A percentile compares a stretch with the other conserved stretches of the same genome.
phyloP scores from a whole-genome alignment of 495 filamentous ascomycete genomes.

The Astrocystis sublimbata region DNA sequence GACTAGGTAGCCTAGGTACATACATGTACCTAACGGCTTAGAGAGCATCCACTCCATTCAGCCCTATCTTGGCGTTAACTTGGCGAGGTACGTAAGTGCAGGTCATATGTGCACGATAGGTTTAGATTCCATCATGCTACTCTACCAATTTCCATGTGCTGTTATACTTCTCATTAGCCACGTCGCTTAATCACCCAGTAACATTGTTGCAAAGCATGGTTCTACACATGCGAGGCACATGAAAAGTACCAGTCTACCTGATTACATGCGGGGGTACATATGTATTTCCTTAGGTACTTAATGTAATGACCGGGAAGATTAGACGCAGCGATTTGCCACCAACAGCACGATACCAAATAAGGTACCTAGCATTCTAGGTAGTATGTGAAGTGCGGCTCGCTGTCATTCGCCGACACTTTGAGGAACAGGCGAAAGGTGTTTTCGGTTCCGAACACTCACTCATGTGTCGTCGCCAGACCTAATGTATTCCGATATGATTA shows the following conservation, averaged over 20 bases:
- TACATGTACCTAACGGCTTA: too few species aligned
- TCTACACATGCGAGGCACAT: too few species aligned
- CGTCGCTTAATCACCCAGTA: not conserved
- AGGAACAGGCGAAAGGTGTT: not conserved
- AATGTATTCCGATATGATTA: not conserved
- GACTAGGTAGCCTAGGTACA: too few species aligned
- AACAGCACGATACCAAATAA: not conserved
- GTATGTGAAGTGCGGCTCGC: not conserved
- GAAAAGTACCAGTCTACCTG: too few species aligned
- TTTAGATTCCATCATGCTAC: not conserved
- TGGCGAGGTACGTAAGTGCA: not conserved
- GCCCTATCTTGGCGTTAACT: not conserved
- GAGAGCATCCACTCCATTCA: constrained; percentile 4
- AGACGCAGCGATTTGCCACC: constrained; percentile 10
- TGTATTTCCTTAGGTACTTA: too few species aligned
- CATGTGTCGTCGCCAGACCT: not conserved
- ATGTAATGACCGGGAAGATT: not conserved
- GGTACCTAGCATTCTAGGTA: too few species aligned
- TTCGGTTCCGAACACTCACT: not conserved
- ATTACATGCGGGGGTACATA: too few species aligned
- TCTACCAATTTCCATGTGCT: not conserved
- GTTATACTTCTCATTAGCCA: not conserved
- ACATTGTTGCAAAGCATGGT: not conserved
- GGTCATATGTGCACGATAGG: not conserved
- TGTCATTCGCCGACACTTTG: not conserved